These are phyloP conservation scores for Cronartium quercuum DNA, from an alignment of 1,284 basidiomycete species.

Conservation along the genomic window DNA sequence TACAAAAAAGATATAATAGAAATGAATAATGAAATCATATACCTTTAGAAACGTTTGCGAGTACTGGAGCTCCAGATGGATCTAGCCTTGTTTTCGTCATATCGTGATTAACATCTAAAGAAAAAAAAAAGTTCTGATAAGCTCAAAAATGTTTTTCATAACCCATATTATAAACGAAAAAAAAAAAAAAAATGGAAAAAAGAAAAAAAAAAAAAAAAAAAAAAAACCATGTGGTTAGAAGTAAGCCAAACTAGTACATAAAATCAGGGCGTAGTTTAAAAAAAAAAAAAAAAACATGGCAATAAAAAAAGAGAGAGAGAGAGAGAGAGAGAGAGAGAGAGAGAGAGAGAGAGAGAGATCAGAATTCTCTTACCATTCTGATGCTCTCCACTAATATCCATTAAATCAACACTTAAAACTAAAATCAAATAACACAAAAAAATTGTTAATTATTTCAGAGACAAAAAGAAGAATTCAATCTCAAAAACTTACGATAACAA, in stretches of 20 bases:
- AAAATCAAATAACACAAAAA: slow-evolving; percentile 4
- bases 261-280: too few species aligned
- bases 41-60: slow-evolving; percentile 51
- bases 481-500: slow-evolving; percentile 68
- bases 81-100: slow-evolving; percentile 75
- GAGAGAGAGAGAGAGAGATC: slow-evolving; percentile 23
- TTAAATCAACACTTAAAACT: slow-evolving; percentile 92
- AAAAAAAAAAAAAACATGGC: too few species aligned
- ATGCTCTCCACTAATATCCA: slow-evolving; percentile 95
- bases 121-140: background rate
- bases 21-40: slow-evolving; percentile 49
- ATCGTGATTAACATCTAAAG: slow-evolving; percentile 77
- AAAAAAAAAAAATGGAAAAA: background rate
- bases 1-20: slow-evolving; percentile 48
- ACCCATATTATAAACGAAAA: background rate
- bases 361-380: slow-evolving; percentile 55
- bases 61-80: slow-evolving; percentile 58
- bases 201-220: too few species aligned
- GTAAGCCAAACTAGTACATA: too few species aligned
- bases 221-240: too few species aligned
- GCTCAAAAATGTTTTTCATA: background rate
- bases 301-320: too few species aligned
- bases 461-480: background rate
- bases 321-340: background rate
- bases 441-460: background rate